Evolutionary conservation across 305 asterid species (phyloP), one percentile per base, ranked within the genome.

Genomic region (Fraxinus ornus): DNA sequence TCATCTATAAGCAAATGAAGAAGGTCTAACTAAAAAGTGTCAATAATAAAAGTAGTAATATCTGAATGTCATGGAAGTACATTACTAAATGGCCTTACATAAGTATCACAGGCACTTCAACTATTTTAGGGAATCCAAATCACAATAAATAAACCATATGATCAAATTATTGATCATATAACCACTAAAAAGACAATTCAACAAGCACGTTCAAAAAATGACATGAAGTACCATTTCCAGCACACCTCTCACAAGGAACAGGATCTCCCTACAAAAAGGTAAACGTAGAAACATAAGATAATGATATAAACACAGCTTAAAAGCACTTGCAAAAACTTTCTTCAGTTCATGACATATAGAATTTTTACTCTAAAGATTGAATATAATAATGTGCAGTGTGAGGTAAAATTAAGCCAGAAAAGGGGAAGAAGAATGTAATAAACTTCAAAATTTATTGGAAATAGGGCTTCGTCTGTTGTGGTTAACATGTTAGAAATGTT

Each of bases 191-290:
- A 64, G 4, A 62, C 28, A 22, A 9, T 24, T 32, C n/a, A 52
- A 26, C 30, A 26, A 26, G 30, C 30, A 26, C 30, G 1, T 26
- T 26, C 30, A 74, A 22, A 57, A 82, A 70, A 78, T 28, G 74
- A 26, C 79, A 77, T 68, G 78, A 90, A 81, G 78, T 91, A 95
- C 98, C 97, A 83, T 95, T 95, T 60, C 98, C 98, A 78, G 95
- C 97, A 52, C 98, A 95, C 84, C 93, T 91, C 60, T 91, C 92
- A 86, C 98, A 93, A 17, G 98, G 90, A 79, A 93, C 92, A 78
- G 98, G 98, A 89, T 93, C 98, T 81, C 98, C 97, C 98, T 95
- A 90, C 89, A 92, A 66, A 80, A 8, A 75, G 30, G 10, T 26
- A 79, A 12, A 15, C 71, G 26, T 79, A 57, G 13, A 30, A 83